Conservation (phyloP, 495 filamentous ascomycete species). For the Penicillium goetzii region DNA sequence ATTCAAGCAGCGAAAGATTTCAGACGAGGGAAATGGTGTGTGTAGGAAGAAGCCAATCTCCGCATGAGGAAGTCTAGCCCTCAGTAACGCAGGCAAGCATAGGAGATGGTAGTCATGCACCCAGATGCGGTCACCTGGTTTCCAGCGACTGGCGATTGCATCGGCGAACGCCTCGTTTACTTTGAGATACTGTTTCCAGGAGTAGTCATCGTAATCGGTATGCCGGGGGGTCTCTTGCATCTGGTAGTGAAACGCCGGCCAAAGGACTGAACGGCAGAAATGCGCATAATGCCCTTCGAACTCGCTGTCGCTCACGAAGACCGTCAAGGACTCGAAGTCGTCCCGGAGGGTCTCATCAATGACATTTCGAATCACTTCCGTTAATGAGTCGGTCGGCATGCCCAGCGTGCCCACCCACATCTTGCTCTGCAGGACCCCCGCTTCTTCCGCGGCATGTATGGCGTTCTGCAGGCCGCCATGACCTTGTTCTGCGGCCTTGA, state of each 20-base stretch:
- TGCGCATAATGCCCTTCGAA: slow-evolving; percentile 87
- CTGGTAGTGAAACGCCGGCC: slow-evolving; percentile 91
- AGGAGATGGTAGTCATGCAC: slow-evolving; percentile 90
- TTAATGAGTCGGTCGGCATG: slow-evolving; percentile 82
- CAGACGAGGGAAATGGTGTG: slow-evolving; percentile 87
- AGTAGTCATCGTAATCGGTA: slow-evolving; percentile 91
- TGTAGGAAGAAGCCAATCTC: slow-evolving; percentile 94
- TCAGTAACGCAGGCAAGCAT: slow-evolving; percentile 76
- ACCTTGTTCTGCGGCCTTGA: slow-evolving; percentile 80
- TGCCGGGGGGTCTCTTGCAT: slow-evolving; percentile 93
- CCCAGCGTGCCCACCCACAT: slow-evolving; percentile 86
- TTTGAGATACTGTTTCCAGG: slow-evolving; percentile 88
- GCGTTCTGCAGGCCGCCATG: slow-evolving; percentile 88
- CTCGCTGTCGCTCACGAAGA: slow-evolving; percentile 80
- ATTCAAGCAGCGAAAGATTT: slow-evolving; percentile 85
- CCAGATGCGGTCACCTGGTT: slow-evolving; percentile 85
- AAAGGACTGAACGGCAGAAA: slow-evolving; percentile 84
- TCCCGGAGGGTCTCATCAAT: slow-evolving; percentile 77
- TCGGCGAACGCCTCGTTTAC: slow-evolving; percentile 88
- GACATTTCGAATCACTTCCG: slow-evolving; percentile 67
- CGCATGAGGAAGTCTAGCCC: slow-evolving; percentile 75
- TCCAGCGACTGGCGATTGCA: slow-evolving; percentile 80
- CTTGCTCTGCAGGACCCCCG: slow-evolving; percentile 62
- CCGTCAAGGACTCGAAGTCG: slow-evolving; percentile 74
- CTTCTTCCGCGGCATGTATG: slow-evolving; percentile 67